Base-by-base conservation (phyloP, 371 early-diverging fungal genomes). In the Capniomyces stellatus region DNA sequence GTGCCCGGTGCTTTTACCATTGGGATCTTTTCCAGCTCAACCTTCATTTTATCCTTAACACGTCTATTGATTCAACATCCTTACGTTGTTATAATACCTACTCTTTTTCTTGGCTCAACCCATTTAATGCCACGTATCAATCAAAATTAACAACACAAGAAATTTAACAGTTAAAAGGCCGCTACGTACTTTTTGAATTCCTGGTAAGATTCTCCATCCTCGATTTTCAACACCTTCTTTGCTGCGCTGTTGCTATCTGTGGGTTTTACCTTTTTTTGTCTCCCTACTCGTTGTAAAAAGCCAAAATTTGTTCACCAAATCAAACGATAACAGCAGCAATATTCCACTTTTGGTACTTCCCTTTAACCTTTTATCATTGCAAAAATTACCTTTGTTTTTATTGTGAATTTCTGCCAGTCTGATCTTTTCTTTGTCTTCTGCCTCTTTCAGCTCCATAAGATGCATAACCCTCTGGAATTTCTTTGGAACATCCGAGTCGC, bases 1-100 rank as follows among this genome's bases (percentile, higher is more conserved):
- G 25, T n/a, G n/a, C 49, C 49, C 3, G 49, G 49, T 6, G 28
- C 10, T 28, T 49, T 49, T 19, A 49, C 49, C 30, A 49, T 49
- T 49, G 49, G 49, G n/a, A 49, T 49, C 10, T 25, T 13, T 49
- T 49, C 25, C n/a, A 49, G n/a, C 8, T 49, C 24, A 8, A n/a
- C 25, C 19, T 49, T 49, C 49, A 49, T 27, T 24, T 27, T 49
- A 3, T 49, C 28, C 30, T 49, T 15, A 27, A 49, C 49, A 29
- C 49, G 49, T n/a, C 49, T 44, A 44, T 23, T 44, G 46, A n/a
- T 40, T 13, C 13, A 40, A 40, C 19, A 40, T 40, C 19, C 13
- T 40, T 13, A 40, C 13, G 19, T 40, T 40, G 13, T 40, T 40
- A 40, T n/a, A n/a, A n/a, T n/a, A n/a, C n/a, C n/a, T n/a, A n/a